Conservation (phyloP, 2,329 filamentous ascomycete species). For the Botrytis medusae region DNA sequence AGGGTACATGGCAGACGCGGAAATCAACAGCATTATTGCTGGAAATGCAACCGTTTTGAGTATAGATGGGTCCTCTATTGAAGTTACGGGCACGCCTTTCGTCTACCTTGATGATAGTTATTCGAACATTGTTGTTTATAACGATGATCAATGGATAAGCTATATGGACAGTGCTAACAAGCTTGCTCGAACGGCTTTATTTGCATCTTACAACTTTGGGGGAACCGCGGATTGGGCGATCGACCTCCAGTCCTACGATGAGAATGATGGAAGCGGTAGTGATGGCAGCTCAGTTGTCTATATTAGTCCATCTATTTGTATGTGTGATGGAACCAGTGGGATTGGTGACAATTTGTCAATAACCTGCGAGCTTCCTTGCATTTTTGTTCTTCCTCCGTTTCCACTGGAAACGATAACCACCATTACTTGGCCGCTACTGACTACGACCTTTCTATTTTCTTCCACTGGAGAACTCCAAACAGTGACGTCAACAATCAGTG, state of each 20-base stretch:
- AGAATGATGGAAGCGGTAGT: not conserved
- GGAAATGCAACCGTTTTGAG: too few species aligned
- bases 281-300: not conserved
- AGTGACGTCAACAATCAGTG: not conserved
- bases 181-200: too few species aligned
- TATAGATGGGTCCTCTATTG: too few species aligned
- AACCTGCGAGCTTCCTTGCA: not conserved
- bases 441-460: not conserved
- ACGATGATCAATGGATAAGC: too few species aligned
- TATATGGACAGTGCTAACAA: too few species aligned
- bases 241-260: conserved; percentile 31
- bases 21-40: too few species aligned
- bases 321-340: not conserved
- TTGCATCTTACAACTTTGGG: conserved; percentile 30
- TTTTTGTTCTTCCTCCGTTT: not conserved
- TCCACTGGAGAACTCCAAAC: not conserved
- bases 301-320: not conserved
- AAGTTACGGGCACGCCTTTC: too few species aligned
- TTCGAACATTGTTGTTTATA: too few species aligned
- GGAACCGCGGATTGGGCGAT: conserved; percentile 41
- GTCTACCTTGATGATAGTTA: too few species aligned
- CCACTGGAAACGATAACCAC: not conserved
- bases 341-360: not conserved
- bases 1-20: too few species aligned
- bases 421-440: not conserved